Base-by-base conservation (phyloP, 129 eudicot genomes). In the Helichrysum umbraculigerum region DNA sequence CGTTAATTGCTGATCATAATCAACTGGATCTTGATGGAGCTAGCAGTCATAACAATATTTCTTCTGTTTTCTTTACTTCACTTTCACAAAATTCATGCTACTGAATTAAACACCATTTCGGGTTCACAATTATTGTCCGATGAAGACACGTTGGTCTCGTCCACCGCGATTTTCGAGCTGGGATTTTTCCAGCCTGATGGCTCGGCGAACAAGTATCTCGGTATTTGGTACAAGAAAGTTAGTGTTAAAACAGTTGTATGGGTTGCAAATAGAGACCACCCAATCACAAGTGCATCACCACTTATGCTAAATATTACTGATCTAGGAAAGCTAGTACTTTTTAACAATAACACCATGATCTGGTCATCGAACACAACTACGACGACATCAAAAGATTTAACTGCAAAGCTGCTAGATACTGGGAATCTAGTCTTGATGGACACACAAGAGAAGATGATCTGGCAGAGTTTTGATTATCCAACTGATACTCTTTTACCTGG, bases 391-490 rank as follows among this genome's bases (percentile, higher is more conserved):
- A 41, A 1, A 4, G 54, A 33, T 5, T 25, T 44, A 20, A 32
- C 51, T 9, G 76, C 30, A 2, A 54, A 29, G 65, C 76, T 71
- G n/a, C 47, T 52, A 1, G 76, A 71, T 32, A 52, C 19, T 1
- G 76, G 76, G 3, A 71, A 71, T 20, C 44, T 71, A 54, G 76
- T 71, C 19, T 29, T 71, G 50, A 19, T 57, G 9, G 65, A 54
- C 32, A 20, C 5, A 30, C 42, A 71, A 33, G 33, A 41, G 34
- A 56, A 71, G 65, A 33, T 71, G 14, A 33, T 71, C 17, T 54
- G 76, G 76, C 66, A 54, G 76, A 71, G 51, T 71, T 71, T 71
- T 29, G 76, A 71, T 29, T 32, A 71, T 71, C 65, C 76, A 32
- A 32, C 51, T 5, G 66, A 71, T 54, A 71, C 76, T 10, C 76